A percentile compares a stretch with the other conserved stretches of the same genome.
These are phyloP conservation scores for Jamesozyma hellenica DNA, from an alignment of 805 yeast species.

Conservation along the genomic window DNA sequence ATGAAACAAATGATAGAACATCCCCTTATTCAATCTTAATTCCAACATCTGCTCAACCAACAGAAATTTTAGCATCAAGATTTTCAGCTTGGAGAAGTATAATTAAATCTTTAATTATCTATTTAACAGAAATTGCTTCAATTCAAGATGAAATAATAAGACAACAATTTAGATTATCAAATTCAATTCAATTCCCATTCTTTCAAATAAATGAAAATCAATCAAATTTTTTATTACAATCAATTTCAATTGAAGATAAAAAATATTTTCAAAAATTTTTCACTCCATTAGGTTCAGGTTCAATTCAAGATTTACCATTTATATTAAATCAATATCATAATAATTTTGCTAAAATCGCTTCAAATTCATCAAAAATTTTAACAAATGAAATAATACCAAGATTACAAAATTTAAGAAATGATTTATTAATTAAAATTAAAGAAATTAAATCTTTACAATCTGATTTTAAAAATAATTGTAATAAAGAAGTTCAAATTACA, in stretches of 20 bases:
- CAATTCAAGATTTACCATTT: conserved; percentile 75
- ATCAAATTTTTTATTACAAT: too few species aligned
- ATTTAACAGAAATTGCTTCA: conserved; percentile 67
- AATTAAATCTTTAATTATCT: conserved; percentile 61
- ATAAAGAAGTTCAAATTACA: conserved; percentile 58
- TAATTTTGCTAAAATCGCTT: conserved; percentile 47
- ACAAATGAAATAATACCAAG: conserved; percentile 53
- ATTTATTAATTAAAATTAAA: conserved; percentile 71
- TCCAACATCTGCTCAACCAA: conserved; percentile 63
- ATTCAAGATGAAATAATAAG: conserved; percentile 84
- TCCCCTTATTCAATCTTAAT: conserved; percentile 41
- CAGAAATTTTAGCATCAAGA: conserved; percentile 75
- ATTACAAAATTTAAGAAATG: conserved; percentile 59
- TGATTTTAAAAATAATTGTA: conserved; percentile 72
- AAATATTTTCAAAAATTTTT: conserved; percentile 38
- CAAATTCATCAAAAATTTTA: conserved; percentile 49
- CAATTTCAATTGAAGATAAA: conserved; percentile 21
- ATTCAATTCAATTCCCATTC: conserved; percentile 51
- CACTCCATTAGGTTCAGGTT: conserved; percentile 66
- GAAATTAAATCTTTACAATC: conserved; percentile 75
- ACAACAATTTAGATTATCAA: conserved; percentile 71
- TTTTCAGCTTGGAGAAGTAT: conserved; percentile 81
- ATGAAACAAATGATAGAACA: conserved; percentile 32
- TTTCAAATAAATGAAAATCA: conserved; percentile 23
- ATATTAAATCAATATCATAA: conserved; percentile 57